Base-by-base conservation (phyloP, 2,329 filamentous ascomycete genomes). In the Aureobasidium sp. region DNA sequence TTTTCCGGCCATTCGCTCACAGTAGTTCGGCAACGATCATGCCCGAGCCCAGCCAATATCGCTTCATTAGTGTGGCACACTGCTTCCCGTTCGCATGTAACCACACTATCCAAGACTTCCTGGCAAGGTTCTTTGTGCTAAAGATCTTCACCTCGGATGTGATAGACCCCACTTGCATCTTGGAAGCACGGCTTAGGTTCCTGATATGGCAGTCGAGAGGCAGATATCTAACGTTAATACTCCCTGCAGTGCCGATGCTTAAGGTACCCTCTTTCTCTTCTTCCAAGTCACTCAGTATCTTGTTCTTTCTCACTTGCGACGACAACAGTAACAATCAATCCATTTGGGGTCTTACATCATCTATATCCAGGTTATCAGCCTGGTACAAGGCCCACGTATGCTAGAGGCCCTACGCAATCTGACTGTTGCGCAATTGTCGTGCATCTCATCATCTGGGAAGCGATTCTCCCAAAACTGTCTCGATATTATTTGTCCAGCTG, bases 11-110 rank as follows among this genome's bases (percentile, higher is more conserved):
- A 60, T 42, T 51, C 36, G 57, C 57, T 51, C 25, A 34, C 57
- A 51, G 57, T 41, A 22, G 20, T 45, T 49, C 57, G 57, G 57
- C 37, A 60, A 51, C 22, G 45, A 60, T 60, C 57, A n/a, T 58
- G 41, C 31, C 42, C 55, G 42, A 48, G 41, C 39, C 22, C 55
- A 58, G 55, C n/a, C 57, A 60, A 60, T 60, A 51, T 49, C 14
- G 57, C 57, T 42, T 25, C 15, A 45, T 14, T 42, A 36, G 55
- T 47, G 55, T 48, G 55, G 55, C 55, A 58, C 55, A 58, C 55
- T 39, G 4, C 14, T 22, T 29, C 17, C 8, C 9, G 29, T 25
- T 58, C 14, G 41, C 42, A 48, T 48, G 41, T 58, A 58, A 48
- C 55, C 55, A 39, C 42, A 58, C 55, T 58, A 29, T 58, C 20